phyloP scores from a whole-genome alignment of 805 yeast genomes.

The Wickerhamiella spandovensis region DNA sequence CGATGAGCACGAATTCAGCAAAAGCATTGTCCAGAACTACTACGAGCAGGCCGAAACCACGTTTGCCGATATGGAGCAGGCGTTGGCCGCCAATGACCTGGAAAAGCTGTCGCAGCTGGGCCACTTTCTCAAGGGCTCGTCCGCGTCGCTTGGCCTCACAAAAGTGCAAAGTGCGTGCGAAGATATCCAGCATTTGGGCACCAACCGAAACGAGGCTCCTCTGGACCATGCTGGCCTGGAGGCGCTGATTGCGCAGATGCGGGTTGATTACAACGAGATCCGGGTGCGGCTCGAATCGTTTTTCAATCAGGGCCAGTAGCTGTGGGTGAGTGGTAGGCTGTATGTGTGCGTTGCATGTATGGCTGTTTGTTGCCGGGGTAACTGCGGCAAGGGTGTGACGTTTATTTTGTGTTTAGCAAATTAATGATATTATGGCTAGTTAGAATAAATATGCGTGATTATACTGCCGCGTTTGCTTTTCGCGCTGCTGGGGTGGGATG shows the following conservation, averaged over 20 bases:
- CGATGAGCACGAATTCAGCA: conserved; percentile 61
- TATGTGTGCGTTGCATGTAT: no score
- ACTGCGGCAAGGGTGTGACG: no score
- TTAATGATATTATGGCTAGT: not conserved
- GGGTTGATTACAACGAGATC: conserved; percentile 25
- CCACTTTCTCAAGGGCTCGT: conserved; percentile 88
- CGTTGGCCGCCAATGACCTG: conserved; percentile 32
- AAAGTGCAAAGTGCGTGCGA: conserved; percentile 82
- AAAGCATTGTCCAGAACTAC: conserved; percentile 64
- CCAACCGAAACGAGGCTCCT: conserved; percentile 25
- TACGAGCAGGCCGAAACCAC: conserved; percentile 82
- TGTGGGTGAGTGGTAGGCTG: no score
- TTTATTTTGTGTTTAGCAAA: not conserved
- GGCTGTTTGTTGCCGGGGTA: no score
- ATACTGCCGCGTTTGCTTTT: no score
- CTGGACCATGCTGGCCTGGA: conserved; percentile 20
- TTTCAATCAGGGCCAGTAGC: not conserved
- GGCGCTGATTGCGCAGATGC: conserved; percentile 20
- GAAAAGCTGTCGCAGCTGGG: conserved; percentile 61
- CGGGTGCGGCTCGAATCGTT: not conserved
- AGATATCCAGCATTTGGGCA: conserved; percentile 82
- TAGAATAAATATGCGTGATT: not conserved
- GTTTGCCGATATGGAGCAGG: conserved; percentile 52
- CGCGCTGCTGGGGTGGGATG: no score
- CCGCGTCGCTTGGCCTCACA: conserved; percentile 81